Conservation (phyloP, 2,329 filamentous ascomycete species). For the Fusarium continuum region DNA sequence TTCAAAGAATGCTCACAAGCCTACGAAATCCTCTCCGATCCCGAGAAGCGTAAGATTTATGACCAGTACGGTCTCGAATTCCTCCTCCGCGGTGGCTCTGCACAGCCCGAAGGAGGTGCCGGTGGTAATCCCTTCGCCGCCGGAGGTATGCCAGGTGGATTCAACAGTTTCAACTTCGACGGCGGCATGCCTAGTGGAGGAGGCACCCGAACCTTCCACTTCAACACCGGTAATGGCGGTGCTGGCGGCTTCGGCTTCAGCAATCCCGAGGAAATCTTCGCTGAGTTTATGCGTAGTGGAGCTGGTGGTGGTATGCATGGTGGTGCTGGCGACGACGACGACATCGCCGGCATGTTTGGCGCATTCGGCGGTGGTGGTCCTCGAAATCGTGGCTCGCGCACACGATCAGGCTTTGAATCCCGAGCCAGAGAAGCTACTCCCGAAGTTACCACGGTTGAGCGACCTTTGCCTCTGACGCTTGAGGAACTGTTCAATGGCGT, state of each 20-base stretch:
- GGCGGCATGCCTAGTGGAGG: conserved; percentile 53
- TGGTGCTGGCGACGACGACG: conserved; percentile 56
- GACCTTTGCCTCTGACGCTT: conserved; percentile 79
- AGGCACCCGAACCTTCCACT: conserved; percentile 69
- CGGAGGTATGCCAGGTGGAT: conserved; percentile 65
- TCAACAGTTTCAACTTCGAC: conserved; percentile 62
- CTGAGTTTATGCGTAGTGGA: conserved; percentile 76
- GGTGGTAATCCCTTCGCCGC: conserved; percentile 68
- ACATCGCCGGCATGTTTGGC: conserved; percentile 65
- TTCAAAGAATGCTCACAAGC: conserved; percentile 99
- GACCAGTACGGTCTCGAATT: conserved; percentile 96
- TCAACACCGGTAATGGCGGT: conserved; percentile 64
- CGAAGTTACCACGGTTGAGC: conserved; percentile 91
- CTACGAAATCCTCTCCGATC: conserved; percentile 97
- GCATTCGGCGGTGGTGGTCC: conserved; percentile 54
- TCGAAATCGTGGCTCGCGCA: conserved; percentile 53
- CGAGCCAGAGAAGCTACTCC: conserved; percentile 63
- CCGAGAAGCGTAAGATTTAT: conserved; percentile 95
- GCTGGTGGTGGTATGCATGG: conserved; percentile 52
- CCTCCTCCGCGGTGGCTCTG: conserved; percentile 79
- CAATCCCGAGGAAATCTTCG: conserved; percentile 84
- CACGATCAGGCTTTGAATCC: conserved; percentile 52
- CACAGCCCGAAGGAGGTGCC: conserved; percentile 68
- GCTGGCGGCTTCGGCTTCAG: conserved; percentile 80
- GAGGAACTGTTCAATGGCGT: conserved; percentile 90